Conservation (phyloP, 352 stramenopile genomes). For the Globisporangium irregulare region DNA sequence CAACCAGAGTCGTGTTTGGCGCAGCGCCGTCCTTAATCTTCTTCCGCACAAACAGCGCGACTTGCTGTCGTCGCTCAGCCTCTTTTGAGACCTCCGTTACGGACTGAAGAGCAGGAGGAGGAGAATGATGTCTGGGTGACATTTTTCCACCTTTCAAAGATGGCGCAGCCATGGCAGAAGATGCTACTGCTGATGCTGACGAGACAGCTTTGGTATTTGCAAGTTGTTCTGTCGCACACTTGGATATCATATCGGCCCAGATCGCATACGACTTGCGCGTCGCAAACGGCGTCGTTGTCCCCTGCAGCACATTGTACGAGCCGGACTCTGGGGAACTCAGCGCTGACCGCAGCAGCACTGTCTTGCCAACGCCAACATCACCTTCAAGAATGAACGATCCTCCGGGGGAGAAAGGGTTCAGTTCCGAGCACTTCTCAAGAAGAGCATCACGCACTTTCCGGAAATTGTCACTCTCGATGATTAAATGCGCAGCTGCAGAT, state of each 20-base stretch:
- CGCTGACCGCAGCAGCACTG: constrained; percentile 62
- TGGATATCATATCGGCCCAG: constrained; percentile 76
- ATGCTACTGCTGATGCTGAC: neutral
- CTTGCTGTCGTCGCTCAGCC: constrained; percentile 40
- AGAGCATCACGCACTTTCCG: constrained; percentile 43
- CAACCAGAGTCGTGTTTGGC: constrained; percentile 66
- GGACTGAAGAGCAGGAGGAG: neutral
- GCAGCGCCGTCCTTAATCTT: constrained; percentile 65
- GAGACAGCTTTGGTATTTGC: neutral
- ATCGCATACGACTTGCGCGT: constrained; percentile 79
- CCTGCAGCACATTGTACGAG: constrained; percentile 57
- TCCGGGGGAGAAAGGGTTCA: constrained; percentile 62
- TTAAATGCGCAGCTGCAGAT: constrained; percentile 32
- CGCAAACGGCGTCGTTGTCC: constrained; percentile 69
- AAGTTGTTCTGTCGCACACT: constrained; percentile 42
- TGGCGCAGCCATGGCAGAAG: neutral
- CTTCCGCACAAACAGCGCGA: constrained; percentile 55
- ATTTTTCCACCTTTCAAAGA: neutral
- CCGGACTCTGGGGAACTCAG: constrained; percentile 45
- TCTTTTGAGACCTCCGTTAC: constrained; percentile 26
- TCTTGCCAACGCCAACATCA: constrained; percentile 85
- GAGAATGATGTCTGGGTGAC: constrained; percentile 1
- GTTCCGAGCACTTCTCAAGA: constrained; percentile 57
- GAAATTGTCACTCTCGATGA: constrained; percentile 71
- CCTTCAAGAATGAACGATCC: constrained; percentile 79